Evolutionary conservation across 2,329 filamentous ascomycete species (phyloP).

Genomic region (Aulographum hederae): DNA sequence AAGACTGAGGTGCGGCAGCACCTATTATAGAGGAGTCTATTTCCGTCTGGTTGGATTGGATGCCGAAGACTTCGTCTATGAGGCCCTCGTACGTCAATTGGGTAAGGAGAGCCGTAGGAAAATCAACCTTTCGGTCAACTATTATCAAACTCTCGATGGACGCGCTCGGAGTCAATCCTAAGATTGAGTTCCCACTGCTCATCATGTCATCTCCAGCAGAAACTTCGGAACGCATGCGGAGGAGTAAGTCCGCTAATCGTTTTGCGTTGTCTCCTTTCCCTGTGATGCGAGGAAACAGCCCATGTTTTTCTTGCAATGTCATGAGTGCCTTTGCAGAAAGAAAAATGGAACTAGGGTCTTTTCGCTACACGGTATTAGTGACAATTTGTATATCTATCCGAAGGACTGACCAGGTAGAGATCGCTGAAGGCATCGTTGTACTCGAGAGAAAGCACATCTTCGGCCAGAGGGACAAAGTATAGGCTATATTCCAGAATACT

Average conservation of each 20-base stretch:
- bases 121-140: constrained; percentile 88
- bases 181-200: constrained; percentile 47
- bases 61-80: constrained; percentile 83
- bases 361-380: constrained; percentile 32
- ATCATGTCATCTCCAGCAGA: constrained; percentile 31
- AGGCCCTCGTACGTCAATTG: constrained; percentile 94
- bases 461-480: constrained; percentile 80
- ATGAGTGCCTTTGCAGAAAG: constrained; percentile 82
- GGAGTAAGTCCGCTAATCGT: constrained; percentile 66
- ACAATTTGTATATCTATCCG: not conserved
- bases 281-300: constrained; percentile 82
- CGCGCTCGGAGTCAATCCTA: constrained; percentile 60
- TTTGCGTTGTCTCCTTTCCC: constrained; percentile 94
- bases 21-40: constrained; percentile 83
- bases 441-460: constrained; percentile 80
- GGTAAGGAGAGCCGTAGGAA: constrained; percentile 77
- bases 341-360: constrained; percentile 82
- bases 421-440: constrained; percentile 74
- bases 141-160: constrained; percentile 83
- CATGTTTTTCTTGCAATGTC: constrained; percentile 80
- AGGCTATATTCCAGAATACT: constrained; percentile 75
- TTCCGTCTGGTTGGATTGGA: constrained; percentile 83
- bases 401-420: constrained; percentile 51
- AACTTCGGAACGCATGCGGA: constrained; percentile 82
- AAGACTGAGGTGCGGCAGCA: constrained; percentile 24